Conservation (phyloP, 495 filamentous ascomycete species). For the Wilcoxina mikolae region DNA sequence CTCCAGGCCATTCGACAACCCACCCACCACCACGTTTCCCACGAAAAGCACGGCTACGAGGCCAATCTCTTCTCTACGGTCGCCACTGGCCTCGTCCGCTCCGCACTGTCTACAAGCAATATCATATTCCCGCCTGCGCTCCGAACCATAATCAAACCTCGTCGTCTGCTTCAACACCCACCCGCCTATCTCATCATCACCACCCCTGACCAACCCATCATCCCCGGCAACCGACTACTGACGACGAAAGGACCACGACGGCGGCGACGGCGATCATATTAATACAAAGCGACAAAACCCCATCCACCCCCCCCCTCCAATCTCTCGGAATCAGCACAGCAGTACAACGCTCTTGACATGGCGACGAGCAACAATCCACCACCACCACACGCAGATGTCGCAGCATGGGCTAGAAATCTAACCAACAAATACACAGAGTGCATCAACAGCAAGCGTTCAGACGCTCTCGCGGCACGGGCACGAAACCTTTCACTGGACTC, state of each 20-base stretch:
- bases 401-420: constrained; percentile 23
- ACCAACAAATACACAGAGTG: constrained; percentile 20
- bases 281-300: not conserved
- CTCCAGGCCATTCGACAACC: not conserved
- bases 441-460: constrained; percentile 24
- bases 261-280: not conserved
- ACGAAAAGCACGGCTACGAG: not conserved
- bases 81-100: constrained; percentile 1
- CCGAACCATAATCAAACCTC: not conserved
- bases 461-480: constrained; percentile 7
- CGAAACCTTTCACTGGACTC: constrained; percentile 22
- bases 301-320: not conserved
- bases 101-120: not conserved
- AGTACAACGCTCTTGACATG: constrained; percentile 4
- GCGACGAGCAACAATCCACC: constrained; percentile 2
- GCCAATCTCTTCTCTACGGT: not conserved
- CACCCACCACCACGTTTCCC: constrained; percentile 3
- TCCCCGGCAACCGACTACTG: too few relatives aligned
- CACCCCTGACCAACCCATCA: not conserved
- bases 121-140: not conserved
- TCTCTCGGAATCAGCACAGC: not conserved
- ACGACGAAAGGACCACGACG: not conserved
- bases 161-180: not conserved
- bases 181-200: not conserved
- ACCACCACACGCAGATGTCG: not conserved